Conservation (phyloP, 805 yeast genomes). For the Candida ponderosae region DNA sequence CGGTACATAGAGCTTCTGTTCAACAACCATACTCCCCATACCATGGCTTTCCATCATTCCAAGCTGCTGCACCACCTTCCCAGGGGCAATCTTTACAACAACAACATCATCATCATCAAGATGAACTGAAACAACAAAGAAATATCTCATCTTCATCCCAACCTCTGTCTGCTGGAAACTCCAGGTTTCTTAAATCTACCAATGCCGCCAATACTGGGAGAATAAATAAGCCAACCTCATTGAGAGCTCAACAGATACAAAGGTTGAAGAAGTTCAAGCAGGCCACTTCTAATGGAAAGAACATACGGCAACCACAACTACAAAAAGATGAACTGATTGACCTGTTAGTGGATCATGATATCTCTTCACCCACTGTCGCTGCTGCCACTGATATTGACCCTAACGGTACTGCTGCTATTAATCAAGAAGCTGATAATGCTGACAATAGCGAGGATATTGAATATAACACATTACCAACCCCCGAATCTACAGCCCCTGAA, state of each 20-base stretch:
- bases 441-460: conserved; percentile 4
- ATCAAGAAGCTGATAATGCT: not conserved
- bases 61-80: conserved; percentile 22
- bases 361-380: not conserved
- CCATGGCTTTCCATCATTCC: conserved; percentile 19
- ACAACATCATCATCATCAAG: too few species aligned
- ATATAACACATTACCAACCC: conserved; percentile 18
- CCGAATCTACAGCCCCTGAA: conserved; percentile 15
- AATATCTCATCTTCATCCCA: too few species aligned
- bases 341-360: not conserved
- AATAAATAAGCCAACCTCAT: not conserved
- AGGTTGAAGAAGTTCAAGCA: conserved; percentile 4
- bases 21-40: conserved; percentile 11
- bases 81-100: not conserved
- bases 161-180: too few species aligned
- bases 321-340: not conserved
- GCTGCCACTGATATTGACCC: not conserved
- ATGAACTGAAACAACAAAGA: too few species aligned
- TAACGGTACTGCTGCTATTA: not conserved
- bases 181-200: too few species aligned
- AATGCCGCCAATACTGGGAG: too few species aligned
- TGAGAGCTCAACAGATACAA: conserved; percentile 1
- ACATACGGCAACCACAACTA: not conserved
- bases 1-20: conserved; percentile 2
- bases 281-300: not conserved